phyloP scores from a whole-genome alignment of 2,329 filamentous ascomycete genomes.

The Cladosporium oxysporum region DNA sequence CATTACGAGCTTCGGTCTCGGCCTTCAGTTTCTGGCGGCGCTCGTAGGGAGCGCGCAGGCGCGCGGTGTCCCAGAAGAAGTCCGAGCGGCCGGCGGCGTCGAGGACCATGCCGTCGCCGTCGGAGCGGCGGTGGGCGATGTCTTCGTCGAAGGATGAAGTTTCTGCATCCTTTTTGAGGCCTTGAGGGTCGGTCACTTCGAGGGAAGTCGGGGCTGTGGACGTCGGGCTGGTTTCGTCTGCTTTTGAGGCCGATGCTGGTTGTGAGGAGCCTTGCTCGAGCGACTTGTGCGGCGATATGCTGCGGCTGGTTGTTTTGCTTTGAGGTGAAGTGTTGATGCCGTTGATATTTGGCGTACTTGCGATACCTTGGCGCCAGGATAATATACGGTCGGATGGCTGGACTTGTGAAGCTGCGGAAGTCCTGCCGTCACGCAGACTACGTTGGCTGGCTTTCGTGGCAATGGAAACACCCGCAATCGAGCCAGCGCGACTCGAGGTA shows the following conservation, averaged over 20 bases:
- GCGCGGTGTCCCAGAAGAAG: slow-evolving; percentile 52
- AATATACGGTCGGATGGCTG: slow-evolving; percentile 75
- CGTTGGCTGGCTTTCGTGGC: slow-evolving; percentile 42
- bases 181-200: slow-evolving; percentile 5
- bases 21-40: slow-evolving; percentile 9
- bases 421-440: slow-evolving; percentile 34
- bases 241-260: neutral
- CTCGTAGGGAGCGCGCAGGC: slow-evolving; percentile 16
- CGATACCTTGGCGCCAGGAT: slow-evolving; percentile 77
- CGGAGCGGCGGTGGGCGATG: slow-evolving; percentile 11
- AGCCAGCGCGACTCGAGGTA: slow-evolving; percentile 28
- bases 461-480: slow-evolving; percentile 34
- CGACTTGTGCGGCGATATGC: slow-evolving; percentile 52
- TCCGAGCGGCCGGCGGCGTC: slow-evolving; percentile 34
- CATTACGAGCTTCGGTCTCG: neutral
- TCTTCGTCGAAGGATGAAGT: slow-evolving; percentile 1
- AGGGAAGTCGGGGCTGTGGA: slow-evolving; percentile 23
- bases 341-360: slow-evolving; percentile 44
- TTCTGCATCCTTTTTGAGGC: neutral
- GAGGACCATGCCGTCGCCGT: slow-evolving; percentile 13
- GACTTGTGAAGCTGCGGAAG: slow-evolving; percentile 34
- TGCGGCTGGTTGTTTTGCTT: slow-evolving; percentile 39
- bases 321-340: neutral
- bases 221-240: slow-evolving; percentile 23
- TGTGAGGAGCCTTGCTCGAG: slow-evolving; percentile 25